Base-by-base conservation (phyloP, 164 flowering plant genomes). In the Annona squamosa region DNA sequence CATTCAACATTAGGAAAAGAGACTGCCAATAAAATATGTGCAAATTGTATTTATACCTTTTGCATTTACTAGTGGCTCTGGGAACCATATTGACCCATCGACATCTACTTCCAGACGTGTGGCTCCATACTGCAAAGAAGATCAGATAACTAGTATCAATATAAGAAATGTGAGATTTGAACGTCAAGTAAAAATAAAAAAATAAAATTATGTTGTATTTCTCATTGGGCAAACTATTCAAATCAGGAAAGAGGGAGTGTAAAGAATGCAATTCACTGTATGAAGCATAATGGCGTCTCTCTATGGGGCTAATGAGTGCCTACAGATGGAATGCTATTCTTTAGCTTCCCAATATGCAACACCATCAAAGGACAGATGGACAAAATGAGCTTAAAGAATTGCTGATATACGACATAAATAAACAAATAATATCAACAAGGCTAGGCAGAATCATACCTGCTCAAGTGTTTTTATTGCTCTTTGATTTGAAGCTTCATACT, bases 91-190 rank as follows among this genome's bases (percentile, higher is more conserved):
- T 17, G 94, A 81, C 57, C 99, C 97, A 74, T 93, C 97, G 77
- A 79, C 75, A 82, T 88, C 91, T 5, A 93, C 97, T 79, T 89
- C 94, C 85, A 93, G 73, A 37, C 88, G 83, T n/a, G 97, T 86
- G 42, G 92, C 79, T 68, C 99, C 99, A 82, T 84, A 88, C 99
- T 93, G 75, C 79, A 86, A 37, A 62, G 75, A 43, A 79, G 4
- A 75, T 46, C n/a, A 77, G 43, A 26, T 67, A 62, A 63, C 74
- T 71, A 76, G 56, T 65, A 78, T 48, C 5, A 37, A 41, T 43
- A 9, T 17, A 42, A 66, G 42, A 45, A 44, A 48, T 41, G 52
- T 45, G 69, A 26, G 5, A 48, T 48, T 52, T 46, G n/a, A 16
- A 75, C 48, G 74, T 13, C 71, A 48, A 74, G 4, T 37, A 71